phyloP scores from a whole-genome alignment of 371 early-diverging fungal genomes.

The Syncephalastrum contaminatum region DNA sequence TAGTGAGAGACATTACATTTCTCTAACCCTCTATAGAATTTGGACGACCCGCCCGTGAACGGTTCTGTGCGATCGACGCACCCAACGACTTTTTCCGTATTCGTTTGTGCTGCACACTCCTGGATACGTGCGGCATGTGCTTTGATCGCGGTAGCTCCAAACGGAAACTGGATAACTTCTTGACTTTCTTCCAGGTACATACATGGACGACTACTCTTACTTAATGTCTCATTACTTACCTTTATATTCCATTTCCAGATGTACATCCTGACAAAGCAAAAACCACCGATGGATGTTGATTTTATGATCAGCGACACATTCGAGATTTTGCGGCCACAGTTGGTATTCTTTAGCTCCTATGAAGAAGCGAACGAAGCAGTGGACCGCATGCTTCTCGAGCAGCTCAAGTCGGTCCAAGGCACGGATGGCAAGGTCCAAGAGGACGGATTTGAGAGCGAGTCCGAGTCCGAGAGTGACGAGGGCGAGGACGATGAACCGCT shows the following conservation, averaged over 20 bases:
- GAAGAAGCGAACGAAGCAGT: constrained; percentile 81
- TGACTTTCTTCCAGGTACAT: constrained; percentile 72
- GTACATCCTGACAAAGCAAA: constrained; percentile 82
- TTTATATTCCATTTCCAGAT: constrained; percentile 43
- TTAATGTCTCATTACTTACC: background rate
- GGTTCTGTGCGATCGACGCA: constrained; percentile 72
- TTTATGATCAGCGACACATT: constrained; percentile 83
- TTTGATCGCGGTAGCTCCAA: constrained; percentile 73
- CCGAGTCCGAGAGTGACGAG: constrained; percentile 39
- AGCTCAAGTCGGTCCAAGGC: constrained; percentile 49
- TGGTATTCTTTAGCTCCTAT: constrained; percentile 59
- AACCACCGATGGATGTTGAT: constrained; percentile 86
- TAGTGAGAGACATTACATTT: background rate
- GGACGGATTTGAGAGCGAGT: constrained; percentile 44
- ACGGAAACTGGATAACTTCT: constrained; percentile 70
- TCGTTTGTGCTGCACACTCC: constrained; percentile 81
- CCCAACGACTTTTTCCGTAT: constrained; percentile 93
- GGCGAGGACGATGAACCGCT: constrained; percentile 47
- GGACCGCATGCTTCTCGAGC: constrained; percentile 53
- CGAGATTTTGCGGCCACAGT: constrained; percentile 73
- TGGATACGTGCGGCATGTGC: constrained; percentile 87
- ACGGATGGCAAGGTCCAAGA: constrained; percentile 37
- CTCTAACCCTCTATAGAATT: constrained; percentile 40
- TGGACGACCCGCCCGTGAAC: constrained; percentile 71
- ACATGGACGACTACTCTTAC: background rate